Base-by-base conservation (phyloP, 257 asterid species). In the Fraxinus cuspidata region DNA sequence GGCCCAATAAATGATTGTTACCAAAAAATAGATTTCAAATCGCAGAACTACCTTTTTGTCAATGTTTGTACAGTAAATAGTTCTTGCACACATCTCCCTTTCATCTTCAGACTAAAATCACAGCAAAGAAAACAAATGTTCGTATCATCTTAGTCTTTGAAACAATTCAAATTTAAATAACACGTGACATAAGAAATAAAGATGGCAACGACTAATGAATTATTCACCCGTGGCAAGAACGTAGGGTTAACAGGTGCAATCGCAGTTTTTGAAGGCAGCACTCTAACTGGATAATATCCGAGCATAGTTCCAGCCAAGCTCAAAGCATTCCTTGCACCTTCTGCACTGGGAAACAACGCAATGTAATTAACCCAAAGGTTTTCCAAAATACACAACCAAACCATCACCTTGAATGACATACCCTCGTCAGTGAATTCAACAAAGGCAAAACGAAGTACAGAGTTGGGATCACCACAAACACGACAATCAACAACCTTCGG, bases 21-120 rank as follows among this genome's bases (percentile, higher is more conserved):
- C 40, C 58, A 72, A 32, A 35, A 56, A 66, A 60, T 42, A 68
- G 78, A 31, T 67, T 21, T 60, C 27, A 68, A 68, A 78, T 60
- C 13, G 51, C n/a, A 21, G 15, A 78, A 34, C 42, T 80, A 91
- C 97, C 97, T 91, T 89, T 84, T 88, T 91, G 44, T 91, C 97
- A 16, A 91, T 87, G 88, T 91, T 91, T 68, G 97, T 87, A 78
- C 97, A 91, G 75, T 91, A 91, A 69, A 91, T 91, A 81, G 97
- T 91, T 84, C 93, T 89, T 40, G 94, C 97, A 74, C 97, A 89
- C 97, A 89, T 91, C 89, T 91, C 92, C 86, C 97, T 91, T 87
- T 91, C 97, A 81, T 91, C 94, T 82, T 91, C 97, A 66, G 97
- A 91, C 97, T 91, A 80, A 81, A 32, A 31, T 72, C 74, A 81